Base-by-base conservation (phyloP, 2,329 filamentous ascomycete genomes). In the Pseudogymnoascus sp. region DNA sequence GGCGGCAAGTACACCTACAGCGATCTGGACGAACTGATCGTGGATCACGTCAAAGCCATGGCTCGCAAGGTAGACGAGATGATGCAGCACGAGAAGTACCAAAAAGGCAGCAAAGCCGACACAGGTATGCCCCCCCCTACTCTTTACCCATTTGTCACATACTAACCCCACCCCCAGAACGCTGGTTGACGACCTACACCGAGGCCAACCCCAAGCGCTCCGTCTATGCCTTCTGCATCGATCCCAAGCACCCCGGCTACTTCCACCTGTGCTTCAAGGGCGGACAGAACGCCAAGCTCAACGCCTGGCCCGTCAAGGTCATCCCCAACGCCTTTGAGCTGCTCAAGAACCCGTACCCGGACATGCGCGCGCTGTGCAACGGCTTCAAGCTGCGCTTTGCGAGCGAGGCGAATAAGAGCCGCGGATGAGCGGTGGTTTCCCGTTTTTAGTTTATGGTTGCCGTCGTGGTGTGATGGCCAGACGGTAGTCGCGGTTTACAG, bases 201-300 rank as follows among this genome's bases (percentile, higher is more conserved):
- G 90, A 95, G 75, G 95, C 95, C 75, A 98, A 99, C 76, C 93
- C 95, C 10, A 93, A 89, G 74, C 90, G 93, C 67, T 96, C 90
- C 67, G 90, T 92, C 69, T 99, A 99, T 76, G 90, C 91, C 54
- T 98, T 99, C 81, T 98, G 93, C 81, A 88, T 96, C 74, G 92
- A 98, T 74, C 83, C 89, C 36, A 93, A 93, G 76, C 89, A 93
- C 74, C 90, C 95, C 0, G 95, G 95, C 36, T 96, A 96, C 80
- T 99, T 99, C 78, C 89, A 87, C 79, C 84, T 99, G 43, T 96
- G 92, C 79, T 99, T 97, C 85, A 98, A 98, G 79, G 91, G 92
- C 23, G 93, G 90, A 66, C 84, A 88, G 70, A 81, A 83, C 60
- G 89, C 91, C 2, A 83, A 81, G 51, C 85, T 93, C 62, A 87